These are phyloP conservation scores for Phyllosticta citrichinensis DNA, from an alignment of 2,329 filamentous ascomycete species.

Conservation along the genomic window DNA sequence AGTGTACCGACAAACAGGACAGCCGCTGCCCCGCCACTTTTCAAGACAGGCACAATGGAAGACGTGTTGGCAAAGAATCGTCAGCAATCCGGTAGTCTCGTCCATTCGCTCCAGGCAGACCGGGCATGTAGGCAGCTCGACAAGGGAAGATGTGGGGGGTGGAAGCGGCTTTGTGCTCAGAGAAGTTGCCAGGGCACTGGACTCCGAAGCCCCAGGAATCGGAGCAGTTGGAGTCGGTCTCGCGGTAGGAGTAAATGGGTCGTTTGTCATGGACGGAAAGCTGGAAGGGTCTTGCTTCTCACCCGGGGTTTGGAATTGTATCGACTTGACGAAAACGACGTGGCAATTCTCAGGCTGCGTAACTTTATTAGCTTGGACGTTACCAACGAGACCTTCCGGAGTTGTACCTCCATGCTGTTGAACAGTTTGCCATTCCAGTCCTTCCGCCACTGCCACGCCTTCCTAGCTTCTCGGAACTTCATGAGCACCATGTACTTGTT, in stretches of 20 bases:
- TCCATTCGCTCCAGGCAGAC: conserved; percentile 85
- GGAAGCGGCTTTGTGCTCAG: conserved; percentile 53
- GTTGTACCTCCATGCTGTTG: conserved; percentile 72
- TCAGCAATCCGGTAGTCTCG: conserved; percentile 87
- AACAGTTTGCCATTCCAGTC: conserved; percentile 92
- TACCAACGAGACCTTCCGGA: background rate
- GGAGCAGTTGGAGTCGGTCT: conserved; percentile 26
- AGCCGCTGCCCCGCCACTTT: conserved; percentile 90
- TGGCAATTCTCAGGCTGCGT: conserved; percentile 80
- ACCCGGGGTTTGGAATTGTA: conserved; percentile 64
- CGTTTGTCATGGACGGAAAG: conserved; percentile 53
- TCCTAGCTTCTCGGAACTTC: conserved; percentile 72
- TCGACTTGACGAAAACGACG: conserved; percentile 87
- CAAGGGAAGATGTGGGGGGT: conserved; percentile 69
- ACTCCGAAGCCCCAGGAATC: conserved; percentile 25
- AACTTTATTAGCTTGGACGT: background rate
- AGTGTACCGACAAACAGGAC: conserved; percentile 89
- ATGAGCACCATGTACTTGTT: conserved; percentile 93
- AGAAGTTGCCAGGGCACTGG: conserved; percentile 30
- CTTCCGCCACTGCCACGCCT: conserved; percentile 68
- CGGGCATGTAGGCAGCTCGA: conserved; percentile 90
- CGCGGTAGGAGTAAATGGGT: conserved; percentile 55
- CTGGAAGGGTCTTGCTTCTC: conserved; percentile 35
- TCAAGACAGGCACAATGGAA: conserved; percentile 95
- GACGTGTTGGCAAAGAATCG: conserved; percentile 93